phyloP scores from a whole-genome alignment of 148 eudicot genomes.

The Cornus kousa region DNA sequence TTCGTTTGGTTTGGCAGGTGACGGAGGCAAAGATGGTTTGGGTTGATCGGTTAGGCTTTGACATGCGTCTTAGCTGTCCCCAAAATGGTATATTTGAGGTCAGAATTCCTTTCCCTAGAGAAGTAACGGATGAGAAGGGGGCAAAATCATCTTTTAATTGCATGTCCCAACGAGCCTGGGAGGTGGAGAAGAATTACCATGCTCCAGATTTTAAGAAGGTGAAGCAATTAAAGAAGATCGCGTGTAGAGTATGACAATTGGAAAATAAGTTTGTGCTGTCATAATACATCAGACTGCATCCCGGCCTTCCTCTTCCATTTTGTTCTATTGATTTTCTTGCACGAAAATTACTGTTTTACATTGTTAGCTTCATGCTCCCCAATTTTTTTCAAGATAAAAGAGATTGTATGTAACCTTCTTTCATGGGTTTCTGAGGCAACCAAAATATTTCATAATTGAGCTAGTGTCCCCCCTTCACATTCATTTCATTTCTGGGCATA shows the following conservation, averaged over 20 bases:
- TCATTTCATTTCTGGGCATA: too few species aligned
- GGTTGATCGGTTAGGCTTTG: constrained; percentile 94
- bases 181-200: constrained; percentile 80
- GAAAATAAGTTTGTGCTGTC: background rate
- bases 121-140: constrained; percentile 84
- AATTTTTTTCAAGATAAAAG: background rate
- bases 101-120: constrained; percentile 90
- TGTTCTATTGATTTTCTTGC: background rate
- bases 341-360: background rate
- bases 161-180: constrained; percentile 98
- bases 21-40: constrained; percentile 77
- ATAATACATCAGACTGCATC: background rate
- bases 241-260: constrained; percentile 26
- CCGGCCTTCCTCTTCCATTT: background rate
- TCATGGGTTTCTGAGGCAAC: background rate
- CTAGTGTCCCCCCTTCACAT: background rate
- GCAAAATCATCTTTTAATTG: constrained; percentile 90
- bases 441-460: background rate
- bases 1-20: constrained; percentile 45
- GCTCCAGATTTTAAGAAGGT: constrained; percentile 66
- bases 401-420: background rate
- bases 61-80: constrained; percentile 61
- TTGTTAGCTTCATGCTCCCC: background rate
- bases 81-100: constrained; percentile 61
- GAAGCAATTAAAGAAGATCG: constrained; percentile 62